A percentile compares a stretch with the other conserved stretches of the same genome.
Evolutionary conservation across 345 rosid species (phyloP).

Genomic region (Anacardium occidentale): DNA sequence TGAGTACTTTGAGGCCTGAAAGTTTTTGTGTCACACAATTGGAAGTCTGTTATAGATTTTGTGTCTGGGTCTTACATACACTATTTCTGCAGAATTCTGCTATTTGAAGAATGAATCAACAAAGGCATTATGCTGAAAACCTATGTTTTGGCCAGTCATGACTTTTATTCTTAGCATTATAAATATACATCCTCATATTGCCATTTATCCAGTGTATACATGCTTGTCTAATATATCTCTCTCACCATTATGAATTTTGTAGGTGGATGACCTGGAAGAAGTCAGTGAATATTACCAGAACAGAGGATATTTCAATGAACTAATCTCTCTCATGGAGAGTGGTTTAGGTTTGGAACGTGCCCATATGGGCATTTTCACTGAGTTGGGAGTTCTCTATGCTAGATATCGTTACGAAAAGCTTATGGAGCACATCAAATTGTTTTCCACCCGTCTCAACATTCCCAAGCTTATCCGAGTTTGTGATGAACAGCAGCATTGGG

Average conservation of each 20-base stretch:
- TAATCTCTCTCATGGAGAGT: conserved; percentile 98
- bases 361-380: conserved; percentile 98
- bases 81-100: too few relatives aligned
- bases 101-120: too few relatives aligned
- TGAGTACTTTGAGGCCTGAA: too few relatives aligned
- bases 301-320: conserved; percentile 92
- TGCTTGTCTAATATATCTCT: neutral
- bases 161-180: neutral
- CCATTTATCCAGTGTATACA: neutral
- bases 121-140: too few relatives aligned
- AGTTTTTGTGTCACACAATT: too few relatives aligned
- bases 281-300: conserved; percentile 96
- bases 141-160: too few relatives aligned
- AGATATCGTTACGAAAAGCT: conserved; percentile 94
- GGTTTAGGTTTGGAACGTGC: conserved; percentile 97
- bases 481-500: conserved; percentile 99
- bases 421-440: conserved; percentile 96
- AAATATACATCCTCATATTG: conserved; percentile 3
- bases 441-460: conserved; percentile 94
- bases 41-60: too few relatives aligned
- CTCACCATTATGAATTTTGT: conserved; percentile 14
- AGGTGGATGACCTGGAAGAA: conserved; percentile 98
- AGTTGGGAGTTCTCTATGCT: conserved; percentile 96
- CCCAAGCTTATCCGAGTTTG: conserved; percentile 98
- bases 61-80: too few relatives aligned